phyloP scores from a whole-genome alignment of 164 flowering plant species.

The Tetracentron sinense region DNA sequence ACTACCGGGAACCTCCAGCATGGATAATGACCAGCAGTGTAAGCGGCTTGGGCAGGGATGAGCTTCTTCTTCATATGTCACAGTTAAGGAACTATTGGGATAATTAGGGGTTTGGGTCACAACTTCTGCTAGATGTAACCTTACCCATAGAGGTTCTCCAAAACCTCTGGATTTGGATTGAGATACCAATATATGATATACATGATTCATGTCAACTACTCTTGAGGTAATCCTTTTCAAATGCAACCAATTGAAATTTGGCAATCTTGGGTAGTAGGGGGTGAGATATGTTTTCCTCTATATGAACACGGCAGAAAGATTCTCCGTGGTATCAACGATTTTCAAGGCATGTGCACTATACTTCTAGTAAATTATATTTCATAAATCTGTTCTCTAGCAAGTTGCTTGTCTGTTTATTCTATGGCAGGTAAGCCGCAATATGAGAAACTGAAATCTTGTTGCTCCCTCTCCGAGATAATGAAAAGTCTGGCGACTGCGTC shows the following conservation, averaged over 20 bases:
- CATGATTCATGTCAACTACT: background rate
- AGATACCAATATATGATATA: no score
- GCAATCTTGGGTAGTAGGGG: background rate
- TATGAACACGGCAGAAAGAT: no score
- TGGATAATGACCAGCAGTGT: constrained; percentile 99
- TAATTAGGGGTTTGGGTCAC: constrained; percentile 25
- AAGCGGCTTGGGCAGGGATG: constrained; percentile 87
- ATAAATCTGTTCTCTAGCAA: no score
- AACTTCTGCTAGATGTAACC: background rate
- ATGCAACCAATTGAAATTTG: background rate
- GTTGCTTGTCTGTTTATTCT: no score
- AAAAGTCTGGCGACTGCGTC: no score
- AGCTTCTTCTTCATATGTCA: constrained; percentile 88
- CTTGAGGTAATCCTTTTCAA: background rate
- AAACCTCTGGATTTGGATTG: background rate
- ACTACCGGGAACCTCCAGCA: constrained; percentile 52
- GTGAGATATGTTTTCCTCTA: background rate
- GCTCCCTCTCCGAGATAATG: no score
- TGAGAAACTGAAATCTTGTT: no score
- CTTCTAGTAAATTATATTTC: no score
- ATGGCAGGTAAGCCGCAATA: no score
- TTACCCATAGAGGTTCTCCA: background rate
- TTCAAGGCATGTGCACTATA: no score
- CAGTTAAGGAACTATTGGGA: constrained; percentile 96
- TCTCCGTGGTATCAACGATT: no score